Evolutionary conservation across 1,139 yeast genomes (phyloP).

Genomic region (Candida gigantensis): DNA sequence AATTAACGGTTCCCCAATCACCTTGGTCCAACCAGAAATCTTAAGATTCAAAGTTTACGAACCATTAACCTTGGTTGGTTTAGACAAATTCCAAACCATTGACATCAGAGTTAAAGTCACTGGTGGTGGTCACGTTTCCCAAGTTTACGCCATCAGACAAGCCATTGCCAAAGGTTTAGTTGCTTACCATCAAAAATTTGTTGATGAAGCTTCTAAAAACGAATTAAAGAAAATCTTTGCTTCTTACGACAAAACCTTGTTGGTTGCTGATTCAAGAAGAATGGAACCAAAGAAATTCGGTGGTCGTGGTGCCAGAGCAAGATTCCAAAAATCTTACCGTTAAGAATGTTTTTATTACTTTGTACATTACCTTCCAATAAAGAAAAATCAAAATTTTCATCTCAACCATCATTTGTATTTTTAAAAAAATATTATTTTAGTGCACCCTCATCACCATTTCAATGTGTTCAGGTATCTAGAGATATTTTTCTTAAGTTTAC

Average conservation of each 20-base stretch:
- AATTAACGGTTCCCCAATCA: conserved; percentile 99
- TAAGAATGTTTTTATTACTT: conserved; percentile 38
- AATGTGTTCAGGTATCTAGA: conserved; percentile 11
- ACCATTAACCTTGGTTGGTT: conserved; percentile 97
- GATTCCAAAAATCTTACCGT: conserved; percentile 99
- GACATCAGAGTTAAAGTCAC: conserved; percentile 99
- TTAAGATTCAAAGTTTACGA: conserved; percentile 99
- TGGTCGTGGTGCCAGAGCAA: conserved; percentile 99
- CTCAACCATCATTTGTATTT: conserved; percentile 6
- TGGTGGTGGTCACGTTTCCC: conserved; percentile 99
- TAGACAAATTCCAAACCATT: conserved; percentile 97
- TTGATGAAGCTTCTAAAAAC: conserved; percentile 99
- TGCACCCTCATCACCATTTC: conserved; percentile 3
- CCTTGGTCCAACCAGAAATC: conserved; percentile 98
- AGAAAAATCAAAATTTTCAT: not conserved
- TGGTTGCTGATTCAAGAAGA: conserved; percentile 99
- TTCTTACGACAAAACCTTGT: conserved; percentile 98
- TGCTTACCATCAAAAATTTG: conserved; percentile 99
- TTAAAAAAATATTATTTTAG: conserved; percentile 10
- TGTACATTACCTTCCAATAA: conserved; percentile 8
- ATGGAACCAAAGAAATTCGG: conserved; percentile 99
- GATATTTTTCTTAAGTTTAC: conserved; percentile 11
- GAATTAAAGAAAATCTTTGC: conserved; percentile 98
- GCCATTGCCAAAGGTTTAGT: conserved; percentile 99
- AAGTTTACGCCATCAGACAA: conserved; percentile 99